Evolutionary conservation across 2,329 filamentous ascomycete species (phyloP).

Genomic region (Aciculosporium take): DNA sequence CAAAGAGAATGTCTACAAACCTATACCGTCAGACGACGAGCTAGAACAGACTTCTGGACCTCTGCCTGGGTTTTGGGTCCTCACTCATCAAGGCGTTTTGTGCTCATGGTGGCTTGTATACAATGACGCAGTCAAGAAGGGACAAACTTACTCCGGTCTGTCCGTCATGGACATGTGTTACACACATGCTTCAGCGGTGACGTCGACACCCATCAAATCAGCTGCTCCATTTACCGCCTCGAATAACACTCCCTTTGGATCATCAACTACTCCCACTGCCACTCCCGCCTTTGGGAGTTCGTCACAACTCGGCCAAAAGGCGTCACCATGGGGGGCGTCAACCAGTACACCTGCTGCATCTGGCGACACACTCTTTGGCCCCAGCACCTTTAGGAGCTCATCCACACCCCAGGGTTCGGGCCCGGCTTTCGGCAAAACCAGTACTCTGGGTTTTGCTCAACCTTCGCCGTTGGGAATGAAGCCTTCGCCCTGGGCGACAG

Average conservation of each 20-base stretch:
- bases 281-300: conserved; percentile 33
- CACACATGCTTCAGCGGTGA: conserved; percentile 15
- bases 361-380: conserved; percentile 28
- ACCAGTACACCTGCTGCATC: conserved; percentile 17
- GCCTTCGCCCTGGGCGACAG: conserved; percentile 38
- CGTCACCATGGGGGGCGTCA: conserved; percentile 36
- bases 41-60: conserved; percentile 67
- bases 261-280: conserved; percentile 18
- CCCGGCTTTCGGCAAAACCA: conserved; percentile 35
- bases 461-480: conserved; percentile 32
- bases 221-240: conserved; percentile 19
- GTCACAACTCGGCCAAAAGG: conserved; percentile 33
- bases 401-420: conserved; percentile 23
- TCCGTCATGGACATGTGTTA: conserved; percentile 32
- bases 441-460: conserved; percentile 38
- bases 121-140: conserved; percentile 65
- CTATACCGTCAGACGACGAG: conserved; percentile 62
- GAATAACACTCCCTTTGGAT: conserved; percentile 26
- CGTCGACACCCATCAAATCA: conserved; percentile 13
- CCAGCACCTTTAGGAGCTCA: conserved; percentile 27
- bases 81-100: conserved; percentile 81
- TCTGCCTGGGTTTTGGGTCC: conserved; percentile 66
- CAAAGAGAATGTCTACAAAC: conserved; percentile 62
- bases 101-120: conserved; percentile 88
- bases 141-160: conserved; percentile 60